These are phyloP conservation scores for Nakazawaea holstii DNA, from an alignment of 805 yeast genomes.

Conservation along the genomic window DNA sequence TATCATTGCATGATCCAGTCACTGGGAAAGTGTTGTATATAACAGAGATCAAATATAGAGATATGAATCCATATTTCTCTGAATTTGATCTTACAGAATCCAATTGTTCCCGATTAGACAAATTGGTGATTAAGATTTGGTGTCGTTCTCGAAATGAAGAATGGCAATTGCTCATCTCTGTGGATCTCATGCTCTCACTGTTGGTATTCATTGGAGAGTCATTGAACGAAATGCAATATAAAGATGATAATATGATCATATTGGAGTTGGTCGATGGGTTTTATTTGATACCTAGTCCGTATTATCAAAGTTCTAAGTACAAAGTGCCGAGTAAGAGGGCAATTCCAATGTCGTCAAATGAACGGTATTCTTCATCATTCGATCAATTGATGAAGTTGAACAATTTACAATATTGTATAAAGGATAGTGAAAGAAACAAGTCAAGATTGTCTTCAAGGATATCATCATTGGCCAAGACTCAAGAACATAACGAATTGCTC, in stretches of 20 bases:
- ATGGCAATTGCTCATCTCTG: slow-evolving; percentile 22
- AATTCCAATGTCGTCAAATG: slow-evolving; percentile 2
- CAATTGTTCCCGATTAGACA: slow-evolving; percentile 5
- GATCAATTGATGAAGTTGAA: slow-evolving; percentile 38
- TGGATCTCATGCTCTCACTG: slow-evolving; percentile 23
- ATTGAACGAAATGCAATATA: slow-evolving; percentile 15
- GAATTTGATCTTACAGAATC: slow-evolving; percentile 19
- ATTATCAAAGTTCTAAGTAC: not conserved
- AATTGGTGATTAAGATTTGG: slow-evolving; percentile 19
- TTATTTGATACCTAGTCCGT: slow-evolving; percentile 13
- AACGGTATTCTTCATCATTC: slow-evolving; percentile 25
- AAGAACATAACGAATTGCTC: slow-evolving; percentile 1
- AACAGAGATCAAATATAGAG: slow-evolving; percentile 25
- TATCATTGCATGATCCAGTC: slow-evolving; percentile 26
- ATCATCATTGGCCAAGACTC: slow-evolving; percentile 12
- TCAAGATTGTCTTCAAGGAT: slow-evolving; percentile 9
- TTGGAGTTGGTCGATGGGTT: slow-evolving; percentile 27
- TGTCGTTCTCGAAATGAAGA: not conserved
- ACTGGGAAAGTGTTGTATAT: slow-evolving; percentile 26
- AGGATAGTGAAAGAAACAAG: slow-evolving; percentile 24
- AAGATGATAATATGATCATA: slow-evolving; percentile 18
- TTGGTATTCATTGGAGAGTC: slow-evolving; percentile 27
- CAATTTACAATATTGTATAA: slow-evolving; percentile 29
- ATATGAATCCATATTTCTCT: slow-evolving; percentile 24
- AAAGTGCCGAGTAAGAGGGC: not conserved